phyloP scores from a whole-genome alignment of 2,329 filamentous ascomycete species.

The Pseudogymnoascus sp. region DNA sequence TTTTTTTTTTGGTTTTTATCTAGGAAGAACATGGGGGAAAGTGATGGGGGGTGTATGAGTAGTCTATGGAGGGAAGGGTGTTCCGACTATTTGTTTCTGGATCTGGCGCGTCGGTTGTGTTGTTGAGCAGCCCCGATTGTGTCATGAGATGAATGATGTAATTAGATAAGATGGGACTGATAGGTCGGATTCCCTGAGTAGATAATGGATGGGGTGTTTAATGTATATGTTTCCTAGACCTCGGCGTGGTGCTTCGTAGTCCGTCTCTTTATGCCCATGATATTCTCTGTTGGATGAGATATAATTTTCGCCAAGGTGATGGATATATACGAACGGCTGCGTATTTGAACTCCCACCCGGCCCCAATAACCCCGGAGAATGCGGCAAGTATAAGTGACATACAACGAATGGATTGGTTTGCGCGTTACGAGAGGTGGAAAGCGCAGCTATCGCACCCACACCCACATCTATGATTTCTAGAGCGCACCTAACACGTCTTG shows the following conservation, averaged over 20 bases:
- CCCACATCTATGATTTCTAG: too few species aligned
- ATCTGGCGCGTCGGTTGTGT: background rate
- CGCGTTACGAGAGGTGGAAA: too few species aligned
- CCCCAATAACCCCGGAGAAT: too few species aligned
- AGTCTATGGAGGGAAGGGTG: background rate
- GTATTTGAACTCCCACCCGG: too few species aligned
- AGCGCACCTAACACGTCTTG: background rate
- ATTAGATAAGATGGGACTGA: background rate
- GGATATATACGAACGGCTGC: too few species aligned
- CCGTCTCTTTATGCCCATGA: background rate
- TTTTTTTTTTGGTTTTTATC: background rate
- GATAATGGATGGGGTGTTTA: background rate
- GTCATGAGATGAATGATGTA: background rate
- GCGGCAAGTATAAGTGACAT: too few species aligned
- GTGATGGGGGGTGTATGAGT: background rate
- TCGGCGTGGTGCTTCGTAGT: background rate
- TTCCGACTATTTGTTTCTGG: slow-evolving; percentile 2
- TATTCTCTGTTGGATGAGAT: background rate
- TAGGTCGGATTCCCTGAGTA: background rate
- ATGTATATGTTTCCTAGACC: background rate
- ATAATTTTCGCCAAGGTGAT: too few species aligned
- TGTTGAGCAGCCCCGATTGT: background rate
- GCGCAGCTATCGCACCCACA: too few species aligned
- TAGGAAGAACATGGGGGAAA: background rate
- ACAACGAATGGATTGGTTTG: too few species aligned